Conservation (phyloP, 2,329 filamentous ascomycete species). For the Colletotrichum cordylinicola region DNA sequence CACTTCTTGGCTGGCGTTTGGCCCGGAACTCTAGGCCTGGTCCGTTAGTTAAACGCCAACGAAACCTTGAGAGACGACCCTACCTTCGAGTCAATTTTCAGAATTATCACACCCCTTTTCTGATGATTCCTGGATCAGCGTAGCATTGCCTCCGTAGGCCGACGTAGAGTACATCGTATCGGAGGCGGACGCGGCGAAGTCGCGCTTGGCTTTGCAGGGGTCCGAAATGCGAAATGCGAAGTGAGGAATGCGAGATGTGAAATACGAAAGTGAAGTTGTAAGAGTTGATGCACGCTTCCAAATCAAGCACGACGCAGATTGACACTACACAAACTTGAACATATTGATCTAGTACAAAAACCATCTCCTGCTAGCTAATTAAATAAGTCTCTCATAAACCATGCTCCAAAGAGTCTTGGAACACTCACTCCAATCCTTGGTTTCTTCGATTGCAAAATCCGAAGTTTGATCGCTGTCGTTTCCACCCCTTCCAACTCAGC, state of each 20-base stretch:
- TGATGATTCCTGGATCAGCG: background rate
- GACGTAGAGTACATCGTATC: background rate
- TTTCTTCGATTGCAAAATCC: rapidly evolving
- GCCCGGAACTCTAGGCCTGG: background rate
- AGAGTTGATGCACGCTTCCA: background rate
- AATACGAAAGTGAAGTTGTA: background rate
- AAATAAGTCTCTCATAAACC: background rate
- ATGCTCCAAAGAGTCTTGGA: background rate
- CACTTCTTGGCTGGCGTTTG: no score
- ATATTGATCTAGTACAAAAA: background rate
- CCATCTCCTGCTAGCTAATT: background rate
- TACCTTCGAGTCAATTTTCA: background rate
- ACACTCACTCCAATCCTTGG: background rate
- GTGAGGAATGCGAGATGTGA: background rate
- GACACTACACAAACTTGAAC: background rate
- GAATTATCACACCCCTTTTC: background rate
- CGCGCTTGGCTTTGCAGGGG: background rate
- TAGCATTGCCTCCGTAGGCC: background rate
- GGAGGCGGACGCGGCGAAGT: background rate
- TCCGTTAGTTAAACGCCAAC: background rate
- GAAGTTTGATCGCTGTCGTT: background rate
- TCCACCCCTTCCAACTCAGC: background rate
- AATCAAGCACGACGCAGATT: background rate
- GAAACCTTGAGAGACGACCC: background rate
- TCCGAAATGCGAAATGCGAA: background rate